Evolutionary conservation across 176 grass and related monocot genomes (phyloP), one percentile per base, ranked within the genome.

Genomic region (Rhipidocladum racemiflorum): DNA sequence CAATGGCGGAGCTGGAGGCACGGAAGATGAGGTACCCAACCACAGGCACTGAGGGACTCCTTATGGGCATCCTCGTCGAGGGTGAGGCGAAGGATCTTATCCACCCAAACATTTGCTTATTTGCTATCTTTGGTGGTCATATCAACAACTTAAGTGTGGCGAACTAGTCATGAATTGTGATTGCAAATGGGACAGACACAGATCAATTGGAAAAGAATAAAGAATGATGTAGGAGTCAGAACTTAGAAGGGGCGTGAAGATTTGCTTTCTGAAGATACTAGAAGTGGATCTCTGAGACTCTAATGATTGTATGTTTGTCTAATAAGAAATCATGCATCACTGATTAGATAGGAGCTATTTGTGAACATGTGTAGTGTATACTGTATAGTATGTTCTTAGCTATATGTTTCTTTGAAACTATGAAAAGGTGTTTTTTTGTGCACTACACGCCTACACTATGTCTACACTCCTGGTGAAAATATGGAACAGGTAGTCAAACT

Each of bases 11-110:
- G 49, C 57, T 95, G 72, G 90, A 99, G 73, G 96, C 96, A 20
- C 65, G 90, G 61, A 93, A 93, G 77, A 90, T 95, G 67, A 93
- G 88, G 68, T 92, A 94, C 48, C 82, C 91, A 24, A 85, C 90
- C 67, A 91, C 91, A 9, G 91, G 89, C 34, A 93, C 96, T 0
- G 91, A 99, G 69, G 82, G 78, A 16, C 87, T 99, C 61, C 92
- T 99, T 53, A 92, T 99, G 88, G 96, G 92, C 63, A 84, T 95
- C 65, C 94, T 99, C 71, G 86, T 88, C 5, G 92, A 99, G 81
- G 96, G 96, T 99, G 65, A 86, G 79, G 23, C 72, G 20, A 40
- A 72, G 2, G 49, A 44, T 78, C 57, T 86, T 72, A 72, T 75
- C 1, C 0, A n/a, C 48, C 54, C 0, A 3, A 72, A 72, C 16